Conservation (phyloP, 805 yeast genomes). For the Yarrowia sp. region DNA sequence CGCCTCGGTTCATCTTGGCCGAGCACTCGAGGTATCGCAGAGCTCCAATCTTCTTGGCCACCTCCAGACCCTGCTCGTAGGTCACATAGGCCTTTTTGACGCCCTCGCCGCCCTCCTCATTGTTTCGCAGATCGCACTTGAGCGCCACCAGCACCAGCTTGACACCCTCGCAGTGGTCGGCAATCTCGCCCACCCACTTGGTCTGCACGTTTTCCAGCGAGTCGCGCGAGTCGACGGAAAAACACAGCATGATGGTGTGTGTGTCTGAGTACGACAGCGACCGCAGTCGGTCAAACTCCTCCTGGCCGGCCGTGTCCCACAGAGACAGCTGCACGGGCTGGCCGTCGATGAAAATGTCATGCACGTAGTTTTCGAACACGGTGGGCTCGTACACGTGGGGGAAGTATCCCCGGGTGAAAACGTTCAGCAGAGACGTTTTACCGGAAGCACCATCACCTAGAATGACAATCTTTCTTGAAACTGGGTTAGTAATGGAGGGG, state of each 20-base stretch:
- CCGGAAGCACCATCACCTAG: constrained; percentile 99
- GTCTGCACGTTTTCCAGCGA: constrained; percentile 92
- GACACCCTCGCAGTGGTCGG: constrained; percentile 96
- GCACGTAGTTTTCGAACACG: constrained; percentile 94
- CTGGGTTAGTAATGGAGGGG: constrained; percentile 37
- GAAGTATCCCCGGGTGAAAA: constrained; percentile 94
- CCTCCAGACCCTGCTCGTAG: constrained; percentile 89
- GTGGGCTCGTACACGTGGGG: constrained; percentile 99
- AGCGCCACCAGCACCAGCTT: constrained; percentile 89
- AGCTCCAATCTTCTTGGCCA: constrained; percentile 92
- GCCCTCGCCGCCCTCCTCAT: constrained; percentile 45
- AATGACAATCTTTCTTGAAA: constrained; percentile 88
- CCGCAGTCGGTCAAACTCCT: constrained; percentile 91
- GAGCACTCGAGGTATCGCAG: constrained; percentile 93
- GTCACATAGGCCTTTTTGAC: constrained; percentile 52
- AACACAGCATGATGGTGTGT: constrained; percentile 94
- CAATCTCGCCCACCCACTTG: constrained; percentile 95
- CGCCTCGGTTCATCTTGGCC: constrained; percentile 94
- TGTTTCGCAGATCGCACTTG: constrained; percentile 85
- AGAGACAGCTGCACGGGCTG: constrained; percentile 86
- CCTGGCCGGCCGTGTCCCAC: constrained; percentile 99
- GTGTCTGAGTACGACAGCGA: constrained; percentile 92
- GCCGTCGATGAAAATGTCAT: constrained; percentile 93
- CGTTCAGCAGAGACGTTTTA: constrained; percentile 89
- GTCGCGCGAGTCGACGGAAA: constrained; percentile 89